These are phyloP conservation scores for Dendrobium catenatum DNA, from an alignment of 106 monocot species.

Conservation along the genomic window DNA sequence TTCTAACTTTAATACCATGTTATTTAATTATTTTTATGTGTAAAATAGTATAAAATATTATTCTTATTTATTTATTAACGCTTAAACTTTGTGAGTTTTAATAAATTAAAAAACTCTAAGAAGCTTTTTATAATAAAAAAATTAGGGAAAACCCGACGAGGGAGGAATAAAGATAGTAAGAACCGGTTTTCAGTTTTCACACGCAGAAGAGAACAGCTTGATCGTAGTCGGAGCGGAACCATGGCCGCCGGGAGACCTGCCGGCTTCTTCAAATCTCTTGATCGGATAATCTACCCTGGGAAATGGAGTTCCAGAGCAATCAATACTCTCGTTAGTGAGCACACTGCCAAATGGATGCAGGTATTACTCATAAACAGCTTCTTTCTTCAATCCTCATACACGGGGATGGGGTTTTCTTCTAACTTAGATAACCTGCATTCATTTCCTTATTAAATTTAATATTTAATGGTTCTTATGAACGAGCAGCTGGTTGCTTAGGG, in stretches of 20 bases:
- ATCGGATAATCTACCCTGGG: neutral
- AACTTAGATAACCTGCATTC: neutral
- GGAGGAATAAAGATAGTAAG: neutral
- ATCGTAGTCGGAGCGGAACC: neutral
- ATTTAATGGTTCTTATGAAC: neutral
- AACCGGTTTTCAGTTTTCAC: neutral
- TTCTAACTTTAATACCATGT: too few relatives aligned
- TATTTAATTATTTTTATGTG: too few relatives aligned
- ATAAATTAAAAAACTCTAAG: too few relatives aligned
- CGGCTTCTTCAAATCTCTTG: slow-evolving; percentile 3
- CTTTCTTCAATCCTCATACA: neutral
- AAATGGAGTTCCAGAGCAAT: slow-evolving; percentile 12
- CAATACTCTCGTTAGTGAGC: slow-evolving; percentile 26
- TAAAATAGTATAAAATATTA: too few relatives aligned
- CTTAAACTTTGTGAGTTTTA: too few relatives aligned
- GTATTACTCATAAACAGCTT: slow-evolving; percentile 2
- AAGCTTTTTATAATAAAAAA: too few relatives aligned
- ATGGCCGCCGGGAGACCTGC: slow-evolving; percentile 8
- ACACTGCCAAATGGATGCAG: slow-evolving; percentile 54
- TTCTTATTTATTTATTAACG: too few relatives aligned
- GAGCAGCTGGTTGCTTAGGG: neutral
- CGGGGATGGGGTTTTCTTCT: neutral
- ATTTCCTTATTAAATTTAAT: neutral
- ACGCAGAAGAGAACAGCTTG: neutral
- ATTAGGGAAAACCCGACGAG: neutral